Percentiles rank a stretch among this genome's conserved stretches.
phyloP scores from a whole-genome alignment of 1,284 basidiomycete species.

The Malassezia yamatoensis region DNA sequence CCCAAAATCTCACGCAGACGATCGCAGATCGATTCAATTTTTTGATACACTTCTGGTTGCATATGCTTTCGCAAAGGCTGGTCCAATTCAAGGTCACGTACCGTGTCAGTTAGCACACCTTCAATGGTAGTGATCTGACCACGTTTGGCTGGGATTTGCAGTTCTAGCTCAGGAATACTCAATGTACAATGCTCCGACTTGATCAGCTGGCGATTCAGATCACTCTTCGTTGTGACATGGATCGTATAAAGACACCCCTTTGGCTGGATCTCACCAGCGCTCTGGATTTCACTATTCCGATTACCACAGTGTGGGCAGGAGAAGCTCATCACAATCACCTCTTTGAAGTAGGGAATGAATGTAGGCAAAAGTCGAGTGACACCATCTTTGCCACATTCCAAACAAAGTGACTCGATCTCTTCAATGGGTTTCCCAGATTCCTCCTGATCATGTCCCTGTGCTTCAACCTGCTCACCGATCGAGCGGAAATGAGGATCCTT shows the following conservation, averaged over 20 bases:
- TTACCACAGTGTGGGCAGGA: slow-evolving; percentile 83
- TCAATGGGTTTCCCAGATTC: slow-evolving; percentile 35
- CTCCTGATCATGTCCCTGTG: slow-evolving; percentile 5
- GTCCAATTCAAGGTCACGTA: slow-evolving; percentile 69
- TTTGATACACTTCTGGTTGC: slow-evolving; percentile 64
- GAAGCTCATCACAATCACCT: slow-evolving; percentile 94
- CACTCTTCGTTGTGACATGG: slow-evolving; percentile 60
- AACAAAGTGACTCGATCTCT: slow-evolving; percentile 76
- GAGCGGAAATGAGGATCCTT: slow-evolving; percentile 14
- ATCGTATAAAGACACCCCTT: slow-evolving; percentile 63
- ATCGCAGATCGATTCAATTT: slow-evolving; percentile 67
- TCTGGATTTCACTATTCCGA: slow-evolving; percentile 87
- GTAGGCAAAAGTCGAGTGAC: slow-evolving; percentile 84
- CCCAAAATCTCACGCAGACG: slow-evolving; percentile 62
- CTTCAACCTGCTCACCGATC: slow-evolving; percentile 9
- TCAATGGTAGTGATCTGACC: slow-evolving; percentile 94
- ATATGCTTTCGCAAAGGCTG: slow-evolving; percentile 79
- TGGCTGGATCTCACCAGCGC: slow-evolving; percentile 70
- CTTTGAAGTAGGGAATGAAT: slow-evolving; percentile 87
- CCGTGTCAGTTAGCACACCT: slow-evolving; percentile 74
- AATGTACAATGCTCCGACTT: slow-evolving; percentile 77
- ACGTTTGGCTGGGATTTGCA: slow-evolving; percentile 72
- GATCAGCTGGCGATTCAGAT: slow-evolving; percentile 87
- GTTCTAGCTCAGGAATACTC: slow-evolving; percentile 72
- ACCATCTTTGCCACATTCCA: slow-evolving; percentile 86